Percentiles rank a stretch among this genome's conserved stretches.
phyloP scores from a whole-genome alignment of 768 basidiomycete genomes.

The Suillus luteus region DNA sequence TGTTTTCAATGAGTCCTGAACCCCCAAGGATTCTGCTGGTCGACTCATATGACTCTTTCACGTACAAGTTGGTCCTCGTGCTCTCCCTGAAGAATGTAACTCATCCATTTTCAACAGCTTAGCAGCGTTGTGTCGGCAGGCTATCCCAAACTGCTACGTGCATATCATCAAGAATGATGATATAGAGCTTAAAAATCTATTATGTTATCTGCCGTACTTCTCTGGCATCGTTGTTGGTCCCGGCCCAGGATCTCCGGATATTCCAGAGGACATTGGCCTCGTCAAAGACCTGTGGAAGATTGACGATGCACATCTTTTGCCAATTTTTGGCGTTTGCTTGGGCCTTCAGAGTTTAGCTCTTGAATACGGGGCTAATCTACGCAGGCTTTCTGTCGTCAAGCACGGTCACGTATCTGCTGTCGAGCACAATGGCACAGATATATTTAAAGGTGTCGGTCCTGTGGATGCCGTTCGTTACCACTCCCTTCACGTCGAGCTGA shows the following conservation, averaged over 20 bases:
- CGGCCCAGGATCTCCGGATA: constrained; percentile 77
- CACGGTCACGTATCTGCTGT: constrained; percentile 75
- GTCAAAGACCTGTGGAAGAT: constrained; percentile 73
- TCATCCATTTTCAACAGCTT: constrained; percentile 46
- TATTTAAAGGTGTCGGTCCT: constrained; percentile 59
- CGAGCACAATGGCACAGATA: constrained; percentile 54
- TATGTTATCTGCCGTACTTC: constrained; percentile 58
- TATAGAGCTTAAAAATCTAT: constrained; percentile 49
- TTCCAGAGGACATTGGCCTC: constrained; percentile 63
- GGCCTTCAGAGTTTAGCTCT: constrained; percentile 77
- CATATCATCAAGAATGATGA: constrained; percentile 77
- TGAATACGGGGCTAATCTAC: constrained; percentile 62
- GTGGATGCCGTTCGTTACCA: constrained; percentile 77
- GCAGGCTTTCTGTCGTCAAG: constrained; percentile 67
- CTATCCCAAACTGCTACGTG: constrained; percentile 62
- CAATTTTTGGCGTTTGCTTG: constrained; percentile 83
- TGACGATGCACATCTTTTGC: constrained; percentile 50
- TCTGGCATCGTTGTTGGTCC: constrained; percentile 75
- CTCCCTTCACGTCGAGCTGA: constrained; percentile 66
- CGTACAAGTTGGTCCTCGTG: constrained; percentile 68
- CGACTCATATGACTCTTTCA: constrained; percentile 88
- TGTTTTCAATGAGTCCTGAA: constrained; percentile 27
- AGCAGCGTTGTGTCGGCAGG: constrained; percentile 64
- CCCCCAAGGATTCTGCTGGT: constrained; percentile 64
- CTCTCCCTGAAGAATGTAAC: constrained; percentile 1